These are phyloP conservation scores for Malassezia caprae DNA, from an alignment of 1,284 basidiomycete species.

Conservation along the genomic window DNA sequence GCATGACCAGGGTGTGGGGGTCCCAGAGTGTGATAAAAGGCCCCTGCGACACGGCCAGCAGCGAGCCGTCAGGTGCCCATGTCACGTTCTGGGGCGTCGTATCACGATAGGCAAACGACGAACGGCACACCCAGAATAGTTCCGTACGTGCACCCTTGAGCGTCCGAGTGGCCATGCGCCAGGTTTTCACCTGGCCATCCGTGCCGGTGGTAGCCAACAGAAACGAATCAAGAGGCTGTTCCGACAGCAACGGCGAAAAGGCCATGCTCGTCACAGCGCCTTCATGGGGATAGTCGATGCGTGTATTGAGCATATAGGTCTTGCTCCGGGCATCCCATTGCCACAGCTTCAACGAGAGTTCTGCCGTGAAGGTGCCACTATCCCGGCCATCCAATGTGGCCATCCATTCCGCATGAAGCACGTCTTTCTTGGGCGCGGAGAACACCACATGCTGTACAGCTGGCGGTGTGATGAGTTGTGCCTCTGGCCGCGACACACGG, in stretches of 20 bases:
- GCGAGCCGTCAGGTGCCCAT: slow-evolving; percentile 77
- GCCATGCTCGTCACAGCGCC: slow-evolving; percentile 59
- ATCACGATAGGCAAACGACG: slow-evolving; percentile 36
- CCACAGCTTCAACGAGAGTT: slow-evolving; percentile 84
- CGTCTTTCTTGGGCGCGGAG: slow-evolving; percentile 50
- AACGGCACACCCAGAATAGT: slow-evolving; percentile 39
- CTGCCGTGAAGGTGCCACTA: slow-evolving; percentile 60
- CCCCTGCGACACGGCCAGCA: slow-evolving; percentile 67
- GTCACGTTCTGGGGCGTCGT: slow-evolving; percentile 51
- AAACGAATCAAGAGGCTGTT: slow-evolving; percentile 28
- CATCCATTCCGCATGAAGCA: slow-evolving; percentile 61
- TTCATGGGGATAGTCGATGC: slow-evolving; percentile 81
- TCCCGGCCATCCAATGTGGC: slow-evolving; percentile 71
- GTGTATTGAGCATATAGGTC: slow-evolving; percentile 60
- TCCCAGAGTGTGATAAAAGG: slow-evolving; percentile 68
- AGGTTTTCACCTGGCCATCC: slow-evolving; percentile 63
- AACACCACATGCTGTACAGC: slow-evolving; percentile 65
- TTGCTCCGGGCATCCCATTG: slow-evolving; percentile 57
- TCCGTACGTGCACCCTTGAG: slow-evolving; percentile 33
- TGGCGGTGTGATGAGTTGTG: slow-evolving; percentile 66
- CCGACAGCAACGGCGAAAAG: slow-evolving; percentile 53
- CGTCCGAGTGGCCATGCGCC: slow-evolving; percentile 50
- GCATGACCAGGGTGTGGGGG: slow-evolving; percentile 59
- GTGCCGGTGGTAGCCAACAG: slow-evolving; percentile 59
- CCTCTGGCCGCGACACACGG: slow-evolving; percentile 71